These are phyloP conservation scores for Somion occarium DNA, from an alignment of 1,284 basidiomycete genomes.

Conservation along the genomic window DNA sequence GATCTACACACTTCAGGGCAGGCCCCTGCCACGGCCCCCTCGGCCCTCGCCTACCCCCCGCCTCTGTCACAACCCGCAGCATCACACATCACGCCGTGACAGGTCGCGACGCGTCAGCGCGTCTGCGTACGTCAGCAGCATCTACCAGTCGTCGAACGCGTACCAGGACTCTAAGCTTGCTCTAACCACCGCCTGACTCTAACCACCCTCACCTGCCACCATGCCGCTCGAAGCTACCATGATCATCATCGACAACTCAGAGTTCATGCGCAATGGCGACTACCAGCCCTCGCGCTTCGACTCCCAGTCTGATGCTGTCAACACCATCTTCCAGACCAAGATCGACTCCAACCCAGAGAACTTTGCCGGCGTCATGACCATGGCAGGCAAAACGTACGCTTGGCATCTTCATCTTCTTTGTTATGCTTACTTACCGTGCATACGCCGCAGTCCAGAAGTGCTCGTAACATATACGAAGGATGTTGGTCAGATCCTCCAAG, in stretches of 20 bases:
- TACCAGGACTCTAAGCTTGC: background rate
- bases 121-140: conserved; percentile 2
- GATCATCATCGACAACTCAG: conserved; percentile 91
- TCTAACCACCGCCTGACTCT: conserved; percentile 1
- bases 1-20: conserved; percentile 31
- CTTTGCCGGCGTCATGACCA: conserved; percentile 96
- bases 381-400: conserved; percentile 88
- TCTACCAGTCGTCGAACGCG: background rate
- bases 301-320: conserved; percentile 91
- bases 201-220: conserved; percentile 27
- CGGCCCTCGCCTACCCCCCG: background rate
- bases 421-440: background rate
- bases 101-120: conserved; percentile 13
- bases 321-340: conserved; percentile 89
- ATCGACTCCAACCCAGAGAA: conserved; percentile 96
- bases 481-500: conserved; percentile 86
- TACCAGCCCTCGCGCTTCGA: conserved; percentile 86
- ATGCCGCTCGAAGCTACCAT: conserved; percentile 95
- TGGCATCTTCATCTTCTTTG: background rate
- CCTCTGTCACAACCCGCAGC: background rate
- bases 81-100: background rate
- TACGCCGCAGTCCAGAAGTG: conserved; percentile 74
- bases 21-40: conserved; percentile 10
- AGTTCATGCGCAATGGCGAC: conserved; percentile 96
- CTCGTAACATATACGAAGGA: conserved; percentile 96